These are phyloP conservation scores for Leishmania turanica DNA, from an alignment of 208 protist species.

Conservation along the genomic window DNA sequence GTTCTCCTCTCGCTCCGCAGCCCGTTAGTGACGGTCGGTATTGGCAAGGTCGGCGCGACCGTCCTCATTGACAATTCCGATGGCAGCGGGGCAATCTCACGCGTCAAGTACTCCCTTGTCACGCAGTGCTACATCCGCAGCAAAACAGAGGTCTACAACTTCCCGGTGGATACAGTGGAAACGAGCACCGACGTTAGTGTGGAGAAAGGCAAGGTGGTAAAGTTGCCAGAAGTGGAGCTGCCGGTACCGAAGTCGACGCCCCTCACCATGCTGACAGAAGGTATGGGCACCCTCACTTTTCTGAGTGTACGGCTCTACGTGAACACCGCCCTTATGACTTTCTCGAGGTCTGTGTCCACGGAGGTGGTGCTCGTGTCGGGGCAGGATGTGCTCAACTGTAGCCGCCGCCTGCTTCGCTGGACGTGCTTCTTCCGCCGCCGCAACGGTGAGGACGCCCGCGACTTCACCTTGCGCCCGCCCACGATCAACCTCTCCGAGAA, in stretches of 20 bases:
- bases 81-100: conserved; percentile 45
- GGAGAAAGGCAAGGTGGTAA: conserved; percentile 38
- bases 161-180: conserved; percentile 22
- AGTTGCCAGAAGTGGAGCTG: conserved; percentile 40
- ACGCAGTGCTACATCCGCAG: conserved; percentile 43
- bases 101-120: conserved; percentile 56
- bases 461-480: conserved; percentile 28
- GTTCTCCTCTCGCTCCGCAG: conserved; percentile 56
- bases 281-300: conserved; percentile 46
- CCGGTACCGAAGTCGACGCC: conserved; percentile 43
- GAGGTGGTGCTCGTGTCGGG: conserved; percentile 68
- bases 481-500: conserved; percentile 35
- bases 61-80: conserved; percentile 64
- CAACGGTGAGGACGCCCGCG: conserved; percentile 5
- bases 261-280: conserved; percentile 59
- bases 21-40: conserved; percentile 34
- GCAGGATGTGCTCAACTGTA: conserved; percentile 40
- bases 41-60: conserved; percentile 26
- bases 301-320: conserved; percentile 54
- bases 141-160: conserved; percentile 38
- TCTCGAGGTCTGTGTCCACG: conserved; percentile 49
- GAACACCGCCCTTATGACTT: conserved; percentile 37
- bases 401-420: conserved; percentile 54
- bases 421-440: conserved; percentile 53
- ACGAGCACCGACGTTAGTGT: conserved; percentile 20